These are phyloP conservation scores for Alternaria gansuensis DNA, from an alignment of 2,329 filamentous ascomycete genomes.

Conservation along the genomic window DNA sequence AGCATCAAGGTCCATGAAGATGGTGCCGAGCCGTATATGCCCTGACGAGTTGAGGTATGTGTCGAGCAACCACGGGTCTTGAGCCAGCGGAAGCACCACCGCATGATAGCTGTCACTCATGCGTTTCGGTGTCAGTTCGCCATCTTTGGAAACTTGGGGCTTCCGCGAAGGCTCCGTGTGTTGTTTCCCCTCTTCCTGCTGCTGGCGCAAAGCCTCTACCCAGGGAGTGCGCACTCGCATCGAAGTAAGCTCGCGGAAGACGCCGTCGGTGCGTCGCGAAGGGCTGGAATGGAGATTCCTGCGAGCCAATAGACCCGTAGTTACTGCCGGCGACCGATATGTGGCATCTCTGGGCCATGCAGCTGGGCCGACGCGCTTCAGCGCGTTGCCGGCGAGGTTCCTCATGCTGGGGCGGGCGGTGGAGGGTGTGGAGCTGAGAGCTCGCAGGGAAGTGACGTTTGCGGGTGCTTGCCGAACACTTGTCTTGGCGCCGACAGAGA, in stretches of 20 bases:
- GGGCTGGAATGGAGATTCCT: slow-evolving; percentile 41
- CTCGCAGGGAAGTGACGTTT: slow-evolving; percentile 31
- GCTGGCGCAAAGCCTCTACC: slow-evolving; percentile 69
- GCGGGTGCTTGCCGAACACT: slow-evolving; percentile 28
- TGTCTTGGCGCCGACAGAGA: slow-evolving; percentile 31
- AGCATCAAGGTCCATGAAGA: slow-evolving; percentile 84
- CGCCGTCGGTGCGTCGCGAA: slow-evolving; percentile 61
- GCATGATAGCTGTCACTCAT: slow-evolving; percentile 77
- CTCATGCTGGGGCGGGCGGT: slow-evolving; percentile 34
- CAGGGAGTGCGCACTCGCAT: slow-evolving; percentile 68
- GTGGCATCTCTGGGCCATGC: slow-evolving; percentile 17
- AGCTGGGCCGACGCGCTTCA: slow-evolving; percentile 27
- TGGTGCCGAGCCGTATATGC: slow-evolving; percentile 74
- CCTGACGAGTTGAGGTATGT: slow-evolving; percentile 80
- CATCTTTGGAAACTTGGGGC: slow-evolving; percentile 55
- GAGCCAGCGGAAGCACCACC: slow-evolving; percentile 73
- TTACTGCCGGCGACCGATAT: not conserved
- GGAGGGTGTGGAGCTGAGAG: slow-evolving; percentile 16
- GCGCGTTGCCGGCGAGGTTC: slow-evolving; percentile 27
- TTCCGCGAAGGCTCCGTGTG: slow-evolving; percentile 44
- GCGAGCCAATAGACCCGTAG: slow-evolving; percentile 6
- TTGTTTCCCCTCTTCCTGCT: slow-evolving; percentile 54
- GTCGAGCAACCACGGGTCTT: slow-evolving; percentile 79
- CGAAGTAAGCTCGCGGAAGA: slow-evolving; percentile 64
- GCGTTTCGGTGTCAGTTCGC: slow-evolving; percentile 69